Base-by-base conservation (phyloP, 345 rosid species). In the Euphorbia peplus region DNA sequence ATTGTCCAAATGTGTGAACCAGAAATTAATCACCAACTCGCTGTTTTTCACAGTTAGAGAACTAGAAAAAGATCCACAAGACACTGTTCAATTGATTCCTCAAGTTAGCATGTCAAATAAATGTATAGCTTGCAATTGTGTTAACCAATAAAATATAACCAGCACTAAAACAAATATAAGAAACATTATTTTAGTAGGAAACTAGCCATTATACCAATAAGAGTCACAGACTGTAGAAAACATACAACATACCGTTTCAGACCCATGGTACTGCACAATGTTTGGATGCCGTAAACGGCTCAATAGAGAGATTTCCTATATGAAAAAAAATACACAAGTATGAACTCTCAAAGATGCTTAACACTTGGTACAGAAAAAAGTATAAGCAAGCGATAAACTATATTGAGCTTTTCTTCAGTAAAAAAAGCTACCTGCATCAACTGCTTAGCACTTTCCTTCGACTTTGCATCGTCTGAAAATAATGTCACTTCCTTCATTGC, bases 401-500 rank as follows among this genome's bases (percentile, higher is more conserved):
- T 35, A 30, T 16, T 18, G 9, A 8, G 12, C 48, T 14, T 50
- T 50, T 15, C 1, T 53, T 50, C 56, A 16, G 14, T 2, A n/a
- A 56, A 2, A 35, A 57, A 44, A n/a, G 14, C 32, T 68, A 22
- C 53, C 54, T 68, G 64, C 55, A 81, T 83, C 42, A 90, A 64
- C 70, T 90, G 93, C 78, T 87, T 84, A 22, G 89, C 90, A 76
- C 91, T 82, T 75, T 90, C 96, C 80, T 81, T 87, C 32, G 93
- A 86, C 75, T 90, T 90, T 1, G 89, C 83, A 77, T 90, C 96
- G 79, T 90, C 96, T 48, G 96, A 84, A 78, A 82, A 83, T 24
- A 90, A 67, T 47, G 96, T 84, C 60, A 90, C 96, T 81, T 90
- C 96, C 83, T 90, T 90, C 96, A 90, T 86, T 61, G 96, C 96